Conservation (phyloP, 768 basidiomycete genomes). For the Phaeotremella skinneri region DNA sequence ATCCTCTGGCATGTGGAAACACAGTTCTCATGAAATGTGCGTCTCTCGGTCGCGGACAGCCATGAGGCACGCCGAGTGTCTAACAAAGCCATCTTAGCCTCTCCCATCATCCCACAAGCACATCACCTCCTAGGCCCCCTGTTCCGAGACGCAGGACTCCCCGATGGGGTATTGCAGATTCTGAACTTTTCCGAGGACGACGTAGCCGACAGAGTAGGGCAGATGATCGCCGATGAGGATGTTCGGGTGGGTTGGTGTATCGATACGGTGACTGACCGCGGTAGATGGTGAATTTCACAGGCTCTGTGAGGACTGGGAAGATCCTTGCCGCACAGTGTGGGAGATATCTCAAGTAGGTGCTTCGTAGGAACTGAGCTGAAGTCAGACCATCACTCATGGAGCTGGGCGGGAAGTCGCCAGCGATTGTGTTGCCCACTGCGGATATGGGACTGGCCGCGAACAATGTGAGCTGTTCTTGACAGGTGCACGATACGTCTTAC, state of each 20-base stretch:
- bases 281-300: conserved; percentile 57
- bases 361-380: neutral
- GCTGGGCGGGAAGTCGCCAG: conserved; percentile 53
- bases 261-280: conserved; percentile 1
- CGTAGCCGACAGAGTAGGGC: conserved; percentile 30
- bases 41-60: neutral
- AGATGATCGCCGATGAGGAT: conserved; percentile 30
- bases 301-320: conserved; percentile 46
- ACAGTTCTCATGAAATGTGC: conserved; percentile 48
- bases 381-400: conserved; percentile 48
- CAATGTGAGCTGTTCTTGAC: conserved; percentile 29
- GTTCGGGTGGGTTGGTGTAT: conserved; percentile 23
- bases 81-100: conserved; percentile 26
- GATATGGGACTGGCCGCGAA: conserved; percentile 60
- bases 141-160: conserved; percentile 60
- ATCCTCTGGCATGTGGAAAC: conserved; percentile 54
- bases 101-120: conserved; percentile 47
- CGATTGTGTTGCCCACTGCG: conserved; percentile 56
- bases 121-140: conserved; percentile 50
- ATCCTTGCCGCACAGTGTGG: conserved; percentile 51
- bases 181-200: conserved; percentile 31
- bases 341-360: conserved; percentile 49
- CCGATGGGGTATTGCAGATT: conserved; percentile 61
- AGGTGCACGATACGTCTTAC: neutral
- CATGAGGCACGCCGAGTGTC: neutral